A percentile compares a stretch with the other conserved stretches of the same genome.
Conservation (phyloP, 2,329 filamentous ascomycete species). For the Epichloe sibirici region DNA sequence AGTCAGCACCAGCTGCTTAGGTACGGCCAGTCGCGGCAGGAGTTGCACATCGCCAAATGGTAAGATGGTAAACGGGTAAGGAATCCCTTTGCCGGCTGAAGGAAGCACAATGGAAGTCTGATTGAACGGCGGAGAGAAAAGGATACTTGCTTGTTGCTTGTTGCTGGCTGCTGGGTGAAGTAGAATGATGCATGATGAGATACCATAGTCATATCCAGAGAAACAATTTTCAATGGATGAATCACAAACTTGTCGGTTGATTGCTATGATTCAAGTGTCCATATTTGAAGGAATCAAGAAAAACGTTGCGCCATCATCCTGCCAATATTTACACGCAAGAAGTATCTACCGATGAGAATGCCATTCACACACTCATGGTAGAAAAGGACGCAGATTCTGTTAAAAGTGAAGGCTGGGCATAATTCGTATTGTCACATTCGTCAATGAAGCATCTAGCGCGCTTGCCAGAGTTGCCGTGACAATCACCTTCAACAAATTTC, state of each 20-base stretch:
- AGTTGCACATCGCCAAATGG: neutral
- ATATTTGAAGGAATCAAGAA: neutral
- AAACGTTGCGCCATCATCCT: neutral
- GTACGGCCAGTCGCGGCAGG: slow-evolving; percentile 10
- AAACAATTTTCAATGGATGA: neutral
- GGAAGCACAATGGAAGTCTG: neutral
- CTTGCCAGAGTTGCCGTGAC: slow-evolving; percentile 2
- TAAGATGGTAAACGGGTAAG: neutral
- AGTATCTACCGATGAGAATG: neutral
- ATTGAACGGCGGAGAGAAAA: neutral
- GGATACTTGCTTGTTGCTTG: neutral
- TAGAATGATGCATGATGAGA: slow-evolving; percentile 5
- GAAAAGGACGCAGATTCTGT: neutral
- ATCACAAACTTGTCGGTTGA: neutral
- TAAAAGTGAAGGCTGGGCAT: too few species aligned
- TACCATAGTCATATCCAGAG: slow-evolving; percentile 3
- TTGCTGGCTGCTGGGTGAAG: neutral
- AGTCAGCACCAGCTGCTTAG: slow-evolving; percentile 18
- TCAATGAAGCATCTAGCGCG: neutral
- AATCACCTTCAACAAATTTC: neutral
- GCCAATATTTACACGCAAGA: neutral
- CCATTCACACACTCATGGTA: neutral
- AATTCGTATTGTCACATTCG: too few species aligned
- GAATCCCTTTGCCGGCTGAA: neutral
- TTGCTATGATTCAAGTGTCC: neutral